phyloP scores from a whole-genome alignment of 768 basidiomycete genomes.

The Russula brevipes region DNA sequence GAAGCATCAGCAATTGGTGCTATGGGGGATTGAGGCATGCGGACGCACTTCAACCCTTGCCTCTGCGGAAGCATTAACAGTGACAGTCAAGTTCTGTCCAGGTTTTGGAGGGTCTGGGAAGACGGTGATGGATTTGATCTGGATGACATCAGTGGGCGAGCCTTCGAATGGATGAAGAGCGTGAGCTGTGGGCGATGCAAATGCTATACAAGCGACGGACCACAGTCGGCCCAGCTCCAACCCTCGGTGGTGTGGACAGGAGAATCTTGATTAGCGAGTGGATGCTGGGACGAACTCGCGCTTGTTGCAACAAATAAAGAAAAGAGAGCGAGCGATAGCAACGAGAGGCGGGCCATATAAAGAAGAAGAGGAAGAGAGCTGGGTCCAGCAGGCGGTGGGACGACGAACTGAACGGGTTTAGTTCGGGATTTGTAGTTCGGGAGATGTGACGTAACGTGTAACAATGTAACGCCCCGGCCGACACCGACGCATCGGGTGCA shows the following conservation, averaged over 20 bases:
- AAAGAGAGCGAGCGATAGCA: slow-evolving; percentile 31
- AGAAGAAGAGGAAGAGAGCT: neutral
- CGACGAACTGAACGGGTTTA: no score
- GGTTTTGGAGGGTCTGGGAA: slow-evolving; percentile 87
- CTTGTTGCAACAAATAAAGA: slow-evolving; percentile 28
- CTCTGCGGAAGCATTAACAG: slow-evolving; percentile 55
- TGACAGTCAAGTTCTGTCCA: slow-evolving; percentile 84
- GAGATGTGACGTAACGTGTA: neutral
- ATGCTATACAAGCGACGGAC: slow-evolving; percentile 42
- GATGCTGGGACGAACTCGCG: slow-evolving; percentile 33
- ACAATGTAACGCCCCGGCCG: no score
- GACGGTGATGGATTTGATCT: slow-evolving; percentile 66
- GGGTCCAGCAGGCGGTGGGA: no score
- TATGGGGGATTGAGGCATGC: neutral
- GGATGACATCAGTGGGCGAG: slow-evolving; percentile 40
- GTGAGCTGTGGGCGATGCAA: neutral
- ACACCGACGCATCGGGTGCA: no score
- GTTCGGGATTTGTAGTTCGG: neutral
- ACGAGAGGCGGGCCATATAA: slow-evolving; percentile 29
- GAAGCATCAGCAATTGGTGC: neutral
- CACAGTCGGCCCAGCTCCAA: slow-evolving; percentile 73
- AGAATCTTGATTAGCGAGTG: slow-evolving; percentile 29
- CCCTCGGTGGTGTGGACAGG: slow-evolving; percentile 37
- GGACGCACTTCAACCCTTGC: slow-evolving; percentile 58
- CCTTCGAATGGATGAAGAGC: slow-evolving; percentile 37